phyloP scores from a whole-genome alignment of 192 early-diverging fungal species.

The Gamsiella multidivaricata region DNA sequence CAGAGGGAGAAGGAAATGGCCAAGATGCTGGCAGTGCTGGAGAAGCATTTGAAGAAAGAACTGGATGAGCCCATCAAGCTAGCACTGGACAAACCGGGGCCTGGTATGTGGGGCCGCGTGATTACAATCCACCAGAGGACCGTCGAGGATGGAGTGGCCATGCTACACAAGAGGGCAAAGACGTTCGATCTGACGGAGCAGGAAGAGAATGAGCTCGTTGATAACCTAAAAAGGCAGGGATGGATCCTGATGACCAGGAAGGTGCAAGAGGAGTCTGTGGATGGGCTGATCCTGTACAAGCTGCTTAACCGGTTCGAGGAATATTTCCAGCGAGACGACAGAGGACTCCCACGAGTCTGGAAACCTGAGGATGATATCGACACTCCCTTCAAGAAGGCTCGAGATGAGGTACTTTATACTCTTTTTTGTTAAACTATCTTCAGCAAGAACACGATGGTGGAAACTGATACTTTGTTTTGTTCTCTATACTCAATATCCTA shows the following conservation, averaged over 20 bases:
- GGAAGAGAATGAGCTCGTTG: constrained; percentile 31
- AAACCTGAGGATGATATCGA: constrained; percentile 95
- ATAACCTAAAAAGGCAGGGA: constrained; percentile 66
- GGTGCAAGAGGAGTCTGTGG: constrained; percentile 83
- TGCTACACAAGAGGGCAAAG: constrained; percentile 56
- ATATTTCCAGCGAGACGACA: constrained; percentile 90
- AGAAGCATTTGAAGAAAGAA: constrained; percentile 64
- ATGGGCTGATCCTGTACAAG: constrained; percentile 84
- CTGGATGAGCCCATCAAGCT: constrained; percentile 78
- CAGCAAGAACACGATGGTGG: background rate
- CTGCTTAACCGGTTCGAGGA: constrained; percentile 86
- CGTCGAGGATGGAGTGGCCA: constrained; percentile 58
- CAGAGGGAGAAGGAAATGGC: constrained; percentile 73
- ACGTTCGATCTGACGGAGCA: constrained; percentile 33
- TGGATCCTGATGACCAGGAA: constrained; percentile 79
- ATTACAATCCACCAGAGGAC: constrained; percentile 66
- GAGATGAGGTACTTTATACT: constrained; percentile 61
- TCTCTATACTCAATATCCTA: background rate
- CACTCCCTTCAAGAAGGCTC: constrained; percentile 77
- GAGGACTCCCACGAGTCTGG: constrained; percentile 94
- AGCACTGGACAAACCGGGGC: constrained; percentile 69
- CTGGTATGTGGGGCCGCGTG: constrained; percentile 79
- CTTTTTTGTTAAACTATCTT: background rate
- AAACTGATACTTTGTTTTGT: background rate
- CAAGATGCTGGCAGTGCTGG: constrained; percentile 68